Conservation (phyloP, 139 green algal species). For the Micractinium conductrix region DNA sequence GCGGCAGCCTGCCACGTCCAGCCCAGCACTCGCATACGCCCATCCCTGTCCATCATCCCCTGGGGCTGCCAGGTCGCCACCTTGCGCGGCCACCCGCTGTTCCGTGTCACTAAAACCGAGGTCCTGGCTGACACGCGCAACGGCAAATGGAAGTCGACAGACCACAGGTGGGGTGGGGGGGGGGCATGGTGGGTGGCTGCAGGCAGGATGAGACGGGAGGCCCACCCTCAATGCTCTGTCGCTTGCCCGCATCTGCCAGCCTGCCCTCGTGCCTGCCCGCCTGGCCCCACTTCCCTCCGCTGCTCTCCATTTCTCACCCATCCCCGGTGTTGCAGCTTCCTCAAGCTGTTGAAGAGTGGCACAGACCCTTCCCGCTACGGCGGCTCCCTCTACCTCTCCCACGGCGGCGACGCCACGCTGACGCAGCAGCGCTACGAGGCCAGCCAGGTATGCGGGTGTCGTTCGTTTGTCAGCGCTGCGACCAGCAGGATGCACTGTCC, state of each 20-base stretch:
- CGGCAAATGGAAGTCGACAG: slow-evolving; percentile 20
- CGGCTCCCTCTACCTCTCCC: slow-evolving; percentile 78
- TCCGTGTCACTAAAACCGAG: slow-evolving; percentile 55
- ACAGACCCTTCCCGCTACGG: slow-evolving; percentile 67
- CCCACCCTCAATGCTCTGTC: background rate
- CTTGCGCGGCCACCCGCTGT: slow-evolving; percentile 64
- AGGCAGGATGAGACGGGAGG: too few relatives aligned
- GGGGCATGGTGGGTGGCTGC: background rate
- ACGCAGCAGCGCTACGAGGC: slow-evolving; percentile 67
- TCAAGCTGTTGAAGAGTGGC: slow-evolving; percentile 58
- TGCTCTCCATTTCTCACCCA: too few relatives aligned
- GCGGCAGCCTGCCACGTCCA: background rate
- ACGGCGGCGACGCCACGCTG: slow-evolving; percentile 77
- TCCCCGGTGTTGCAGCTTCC: slow-evolving; percentile 54
- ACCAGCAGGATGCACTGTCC: too few relatives aligned
- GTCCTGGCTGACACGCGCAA: slow-evolving; percentile 54
- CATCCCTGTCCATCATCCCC: too few relatives aligned
- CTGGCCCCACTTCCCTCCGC: too few relatives aligned
- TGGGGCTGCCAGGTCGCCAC: slow-evolving; percentile 47
- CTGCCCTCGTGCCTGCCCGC: background rate
- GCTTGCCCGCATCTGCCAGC: background rate
- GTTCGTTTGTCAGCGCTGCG: too few relatives aligned
- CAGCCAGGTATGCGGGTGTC: too few relatives aligned
- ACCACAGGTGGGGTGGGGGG: slow-evolving; percentile 25
- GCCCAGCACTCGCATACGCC: background rate